Base-by-base conservation (phyloP, 345 rosid genomes). In the Acer saccharum region DNA sequence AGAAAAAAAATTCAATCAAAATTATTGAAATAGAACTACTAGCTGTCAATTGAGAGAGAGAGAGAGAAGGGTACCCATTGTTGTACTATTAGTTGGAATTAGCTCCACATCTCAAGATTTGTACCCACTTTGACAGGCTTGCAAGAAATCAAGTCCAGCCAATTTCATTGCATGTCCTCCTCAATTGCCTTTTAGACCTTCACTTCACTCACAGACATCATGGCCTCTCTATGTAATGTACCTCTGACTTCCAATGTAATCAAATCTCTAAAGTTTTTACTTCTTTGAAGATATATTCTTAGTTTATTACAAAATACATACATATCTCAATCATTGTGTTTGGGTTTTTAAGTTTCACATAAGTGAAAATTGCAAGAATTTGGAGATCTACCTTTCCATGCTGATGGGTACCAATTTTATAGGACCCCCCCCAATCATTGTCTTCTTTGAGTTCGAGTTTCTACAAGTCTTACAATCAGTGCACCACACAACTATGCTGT, bases 51-150 rank as follows among this genome's bases (percentile, higher is more conserved):
- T 18, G 23, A 57, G 1, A 50, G 55, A 13, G 55, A 13, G 16
- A 50, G 17, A 29, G 32, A 29, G 32, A 29, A 29, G 69, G 48
- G 60, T 18, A 29, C 67, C 64, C 69, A n/a, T 4, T 9, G 11
- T 29, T 62, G 58, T 71, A 17, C 25, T 10, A 9, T 13, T 32
- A 16, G 69, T 46, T 13, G 71, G 74, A 79, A 78, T 76, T 83
- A 67, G 75, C 71, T 55, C 81, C 76, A 71, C 81, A 76, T 68
- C 13, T 39, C 32, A 39, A n/a, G 11, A 13, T 20, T 79, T 17
- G 76, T 60, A 79, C 80, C 57, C 72, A 16, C 5, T 65, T 78
- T 85, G 80, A 76, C 83, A 79, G 84, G 64, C 83, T 85, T 55
- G 78, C 83, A 74, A 74, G 27, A 41, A 6, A 61, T 50, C 66